These are phyloP conservation scores for Caryopteris hybrid DNA, from an alignment of 305 asterid genomes.

Conservation along the genomic window DNA sequence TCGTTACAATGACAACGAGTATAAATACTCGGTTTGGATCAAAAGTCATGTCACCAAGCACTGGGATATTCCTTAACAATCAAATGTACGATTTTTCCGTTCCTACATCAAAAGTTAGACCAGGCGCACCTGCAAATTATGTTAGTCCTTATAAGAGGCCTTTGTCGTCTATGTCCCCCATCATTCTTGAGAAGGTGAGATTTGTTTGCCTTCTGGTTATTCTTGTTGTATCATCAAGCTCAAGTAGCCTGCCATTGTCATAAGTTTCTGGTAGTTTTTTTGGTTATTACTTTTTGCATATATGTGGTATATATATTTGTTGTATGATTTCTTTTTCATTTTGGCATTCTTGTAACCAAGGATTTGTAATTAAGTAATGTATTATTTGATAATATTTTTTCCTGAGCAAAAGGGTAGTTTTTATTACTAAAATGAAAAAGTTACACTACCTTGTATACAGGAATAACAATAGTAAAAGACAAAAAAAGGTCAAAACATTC, in stretches of 20 bases:
- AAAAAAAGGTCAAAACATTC: too few relatives aligned
- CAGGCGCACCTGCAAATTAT: slow-evolving; percentile 9
- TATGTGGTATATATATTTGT: background rate
- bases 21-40: slow-evolving; percentile 5
- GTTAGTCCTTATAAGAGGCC: slow-evolving; percentile 7
- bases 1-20: slow-evolving; percentile 3
- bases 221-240: too few relatives aligned
- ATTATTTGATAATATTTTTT: background rate
- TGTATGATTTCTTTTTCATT: background rate
- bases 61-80: slow-evolving; percentile 15
- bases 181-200: slow-evolving; percentile 4
- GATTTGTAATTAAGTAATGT: too few relatives aligned
- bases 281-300: background rate
- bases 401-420: background rate
- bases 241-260: background rate
- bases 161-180: slow-evolving; percentile 12
- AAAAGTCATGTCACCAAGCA: slow-evolving; percentile 8
- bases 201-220: too few relatives aligned
- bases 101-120: background rate
- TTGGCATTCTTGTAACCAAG: too few relatives aligned
- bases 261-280: background rate
- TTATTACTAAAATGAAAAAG: too few relatives aligned
- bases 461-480: too few relatives aligned
- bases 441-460: too few relatives aligned
- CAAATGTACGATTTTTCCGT: slow-evolving; percentile 12